Evolutionary conservation across 116 monocot genomes (phyloP).

Genomic region (Iris pallida): DNA sequence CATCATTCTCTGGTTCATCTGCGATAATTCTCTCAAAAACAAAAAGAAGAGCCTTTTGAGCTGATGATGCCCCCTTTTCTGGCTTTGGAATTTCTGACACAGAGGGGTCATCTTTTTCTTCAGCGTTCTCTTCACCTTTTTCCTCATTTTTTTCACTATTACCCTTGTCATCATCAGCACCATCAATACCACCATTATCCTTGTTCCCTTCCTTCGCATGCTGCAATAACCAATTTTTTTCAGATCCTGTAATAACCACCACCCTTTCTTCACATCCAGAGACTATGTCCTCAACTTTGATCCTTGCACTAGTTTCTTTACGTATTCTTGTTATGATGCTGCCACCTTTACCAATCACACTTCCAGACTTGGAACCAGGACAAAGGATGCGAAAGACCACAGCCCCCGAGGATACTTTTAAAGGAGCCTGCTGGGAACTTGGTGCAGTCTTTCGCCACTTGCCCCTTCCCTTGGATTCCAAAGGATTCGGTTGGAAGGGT

Average conservation of each 20-base stretch:
- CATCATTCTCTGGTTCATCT: slow-evolving; percentile 34
- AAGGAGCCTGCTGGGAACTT: slow-evolving; percentile 21
- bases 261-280: slow-evolving; percentile 79
- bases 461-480: slow-evolving; percentile 49
- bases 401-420: slow-evolving; percentile 32
- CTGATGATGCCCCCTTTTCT: slow-evolving; percentile 37
- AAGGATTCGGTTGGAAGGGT: slow-evolving; percentile 40
- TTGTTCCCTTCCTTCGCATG: slow-evolving; percentile 25
- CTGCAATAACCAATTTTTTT: slow-evolving; percentile 18
- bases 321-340: slow-evolving; percentile 73
- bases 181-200: slow-evolving; percentile 4
- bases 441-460: slow-evolving; percentile 67
- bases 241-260: slow-evolving; percentile 58
- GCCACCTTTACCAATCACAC: slow-evolving; percentile 87
- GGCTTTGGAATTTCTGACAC: slow-evolving; percentile 25
- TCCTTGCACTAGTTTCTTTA: slow-evolving; percentile 70
- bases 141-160: slow-evolving; percentile 8
- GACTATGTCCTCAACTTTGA: slow-evolving; percentile 65
- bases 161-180: slow-evolving; percentile 16
- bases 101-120: slow-evolving; percentile 32
- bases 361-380: slow-evolving; percentile 66
- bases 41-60: slow-evolving; percentile 64
- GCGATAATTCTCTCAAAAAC: slow-evolving; percentile 71
- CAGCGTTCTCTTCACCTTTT: slow-evolving; percentile 20
- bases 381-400: slow-evolving; percentile 70